Conservation (phyloP, 2,329 filamentous ascomycete species). For the Trichothecium sympodiale region DNA sequence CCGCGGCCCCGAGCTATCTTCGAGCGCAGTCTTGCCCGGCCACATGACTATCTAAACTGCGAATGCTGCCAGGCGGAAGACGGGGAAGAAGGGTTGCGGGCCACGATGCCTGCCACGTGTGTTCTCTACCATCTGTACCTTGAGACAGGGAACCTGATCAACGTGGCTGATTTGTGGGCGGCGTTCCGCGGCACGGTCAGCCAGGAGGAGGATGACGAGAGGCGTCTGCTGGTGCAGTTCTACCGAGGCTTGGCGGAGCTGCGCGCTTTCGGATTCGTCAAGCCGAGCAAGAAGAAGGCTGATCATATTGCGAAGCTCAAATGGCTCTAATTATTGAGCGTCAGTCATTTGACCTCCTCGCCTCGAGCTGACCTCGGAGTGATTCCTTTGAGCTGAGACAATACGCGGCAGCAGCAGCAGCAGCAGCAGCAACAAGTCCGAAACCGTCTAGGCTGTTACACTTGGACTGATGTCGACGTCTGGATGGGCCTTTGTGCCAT, state of each 20-base stretch:
- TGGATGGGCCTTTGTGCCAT: too few relatives aligned
- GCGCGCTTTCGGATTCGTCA: slow-evolving; percentile 76
- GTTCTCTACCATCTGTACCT: slow-evolving; percentile 71
- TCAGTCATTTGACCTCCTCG: background rate
- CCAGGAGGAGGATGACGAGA: slow-evolving; percentile 31
- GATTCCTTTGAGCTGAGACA: too few relatives aligned
- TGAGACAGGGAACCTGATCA: slow-evolving; percentile 66
- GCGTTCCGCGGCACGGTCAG: slow-evolving; percentile 59
- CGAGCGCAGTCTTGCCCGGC: slow-evolving; percentile 59
- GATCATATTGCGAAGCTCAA: slow-evolving; percentile 89
- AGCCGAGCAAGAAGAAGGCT: slow-evolving; percentile 78
- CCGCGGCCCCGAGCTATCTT: slow-evolving; percentile 60
- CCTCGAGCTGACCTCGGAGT: too few relatives aligned
- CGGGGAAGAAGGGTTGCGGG: slow-evolving; percentile 29
- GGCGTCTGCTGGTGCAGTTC: slow-evolving; percentile 61
- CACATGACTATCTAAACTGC: slow-evolving; percentile 69
- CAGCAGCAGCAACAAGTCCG: too few relatives aligned
- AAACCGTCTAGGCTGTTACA: too few relatives aligned
- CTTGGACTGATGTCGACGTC: too few relatives aligned
- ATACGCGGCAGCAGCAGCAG: too few relatives aligned
- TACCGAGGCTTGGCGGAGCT: slow-evolving; percentile 80
- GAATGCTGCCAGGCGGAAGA: slow-evolving; percentile 47
- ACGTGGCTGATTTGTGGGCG: slow-evolving; percentile 68
- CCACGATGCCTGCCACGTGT: slow-evolving; percentile 57
- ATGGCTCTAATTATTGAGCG: slow-evolving; percentile 43